phyloP scores from a whole-genome alignment of 768 basidiomycete species.

The Mrakia hoshinonis region DNA sequence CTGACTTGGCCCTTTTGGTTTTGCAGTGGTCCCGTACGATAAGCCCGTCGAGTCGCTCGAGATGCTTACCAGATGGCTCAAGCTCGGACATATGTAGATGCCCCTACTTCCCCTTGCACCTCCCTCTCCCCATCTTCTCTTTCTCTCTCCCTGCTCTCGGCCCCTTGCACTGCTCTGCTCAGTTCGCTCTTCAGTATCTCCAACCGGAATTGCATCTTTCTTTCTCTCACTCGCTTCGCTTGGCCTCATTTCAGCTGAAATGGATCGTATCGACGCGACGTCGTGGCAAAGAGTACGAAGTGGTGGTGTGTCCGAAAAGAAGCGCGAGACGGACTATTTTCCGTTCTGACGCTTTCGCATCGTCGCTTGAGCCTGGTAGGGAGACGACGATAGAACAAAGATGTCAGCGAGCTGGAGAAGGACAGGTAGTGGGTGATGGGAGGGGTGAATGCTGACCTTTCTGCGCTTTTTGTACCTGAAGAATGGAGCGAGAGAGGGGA shows the following conservation, averaged over 20 bases:
- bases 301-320: too few species aligned
- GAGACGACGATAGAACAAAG: not conserved
- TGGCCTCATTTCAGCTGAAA: too few species aligned
- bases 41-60: constrained; percentile 52
- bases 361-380: not conserved
- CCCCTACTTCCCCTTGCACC: not conserved
- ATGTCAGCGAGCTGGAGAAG: not conserved
- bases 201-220: too few species aligned
- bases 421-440: not conserved
- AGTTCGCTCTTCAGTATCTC: too few species aligned
- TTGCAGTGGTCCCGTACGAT: constrained; percentile 51
- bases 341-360: constrained; percentile 3
- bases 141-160: too few species aligned
- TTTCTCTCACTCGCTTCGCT: too few species aligned
- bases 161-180: too few species aligned
- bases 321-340: too few species aligned
- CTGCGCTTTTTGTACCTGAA: constrained; percentile 10
- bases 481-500: not conserved
- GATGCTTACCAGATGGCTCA: constrained; percentile 40
- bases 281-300: too few species aligned
- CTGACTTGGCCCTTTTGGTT: not conserved
- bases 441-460: not conserved
- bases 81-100: not conserved
- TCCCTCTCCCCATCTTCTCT: too few species aligned
- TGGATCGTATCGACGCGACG: too few species aligned